A percentile compares a stretch with the other conserved stretches of the same genome.
phyloP scores from a whole-genome alignment of 108 stramenopile genomes.

The Seminavis robusta region DNA sequence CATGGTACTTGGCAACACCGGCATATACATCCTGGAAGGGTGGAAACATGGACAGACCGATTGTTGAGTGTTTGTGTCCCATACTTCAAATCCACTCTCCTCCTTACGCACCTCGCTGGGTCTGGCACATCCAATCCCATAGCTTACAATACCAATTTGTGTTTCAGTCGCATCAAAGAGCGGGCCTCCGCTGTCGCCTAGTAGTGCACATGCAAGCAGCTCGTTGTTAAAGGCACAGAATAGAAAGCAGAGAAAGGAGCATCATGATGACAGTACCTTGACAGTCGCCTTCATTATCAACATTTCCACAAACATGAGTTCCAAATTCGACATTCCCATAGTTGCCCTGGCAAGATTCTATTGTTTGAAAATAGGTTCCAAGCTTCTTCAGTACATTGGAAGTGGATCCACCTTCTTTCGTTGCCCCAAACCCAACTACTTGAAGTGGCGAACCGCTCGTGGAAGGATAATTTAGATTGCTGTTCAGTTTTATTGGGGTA shows the following conservation, averaged over 20 bases:
- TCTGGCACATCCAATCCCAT: slow-evolving; percentile 45
- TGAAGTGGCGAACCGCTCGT: too few species aligned
- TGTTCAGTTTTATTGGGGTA: too few species aligned
- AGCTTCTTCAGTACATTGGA: too few species aligned
- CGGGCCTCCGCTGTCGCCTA: slow-evolving; percentile 51
- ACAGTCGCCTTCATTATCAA: background rate
- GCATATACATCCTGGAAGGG: too few species aligned
- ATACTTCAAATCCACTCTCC: too few species aligned
- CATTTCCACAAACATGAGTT: slow-evolving; percentile 26
- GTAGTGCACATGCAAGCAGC: slow-evolving; percentile 42
- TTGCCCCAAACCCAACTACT: too few species aligned
- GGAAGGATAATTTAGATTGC: too few species aligned
- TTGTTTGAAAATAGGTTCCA: too few species aligned
- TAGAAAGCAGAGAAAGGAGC: slow-evolving; percentile 54
- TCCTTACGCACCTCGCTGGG: too few species aligned
- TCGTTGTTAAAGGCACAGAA: slow-evolving; percentile 10
- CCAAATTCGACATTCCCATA: slow-evolving; percentile 35
- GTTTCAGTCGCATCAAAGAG: slow-evolving; percentile 10
- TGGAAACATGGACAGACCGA: too few species aligned
- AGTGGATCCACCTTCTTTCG: too few species aligned
- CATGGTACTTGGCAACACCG: slow-evolving; percentile 29
- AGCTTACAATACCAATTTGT: slow-evolving; percentile 27
- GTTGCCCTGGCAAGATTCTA: slow-evolving; percentile 1
- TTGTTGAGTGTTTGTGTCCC: too few species aligned
- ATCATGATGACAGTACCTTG: slow-evolving; percentile 4